These are phyloP conservation scores for Nigrospora sphaerica DNA, from an alignment of 2,329 filamentous ascomycete genomes.

Conservation along the genomic window DNA sequence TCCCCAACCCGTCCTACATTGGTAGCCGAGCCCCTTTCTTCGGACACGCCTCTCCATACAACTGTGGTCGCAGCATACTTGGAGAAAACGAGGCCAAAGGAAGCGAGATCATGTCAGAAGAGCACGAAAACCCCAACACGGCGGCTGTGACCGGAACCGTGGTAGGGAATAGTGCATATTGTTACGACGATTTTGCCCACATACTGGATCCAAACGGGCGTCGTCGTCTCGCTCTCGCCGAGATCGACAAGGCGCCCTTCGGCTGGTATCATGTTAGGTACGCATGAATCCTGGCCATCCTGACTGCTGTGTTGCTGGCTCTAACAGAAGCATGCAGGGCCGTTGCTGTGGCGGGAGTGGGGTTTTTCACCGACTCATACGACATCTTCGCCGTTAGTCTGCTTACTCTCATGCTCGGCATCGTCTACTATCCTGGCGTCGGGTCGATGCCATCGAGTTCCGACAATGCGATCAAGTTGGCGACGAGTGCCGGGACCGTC, in stretches of 20 bases:
- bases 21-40: no score
- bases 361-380: slow-evolving; percentile 85
- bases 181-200: slow-evolving; percentile 63
- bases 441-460: slow-evolving; percentile 58
- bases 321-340: slow-evolving; percentile 38
- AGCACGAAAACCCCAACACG: background rate
- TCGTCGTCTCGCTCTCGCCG: slow-evolving; percentile 68
- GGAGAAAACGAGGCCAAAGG: no score
- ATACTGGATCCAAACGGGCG: slow-evolving; percentile 70
- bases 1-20: background rate
- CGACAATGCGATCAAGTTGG: slow-evolving; percentile 79
- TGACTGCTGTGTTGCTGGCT: background rate
- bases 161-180: slow-evolving; percentile 53
- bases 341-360: slow-evolving; percentile 71
- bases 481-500: slow-evolving; percentile 77
- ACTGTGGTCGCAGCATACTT: no score
- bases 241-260: slow-evolving; percentile 76
- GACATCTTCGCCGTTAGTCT: slow-evolving; percentile 74
- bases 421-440: slow-evolving; percentile 60
- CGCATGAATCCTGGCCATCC: background rate
- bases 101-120: slow-evolving; percentile 2
- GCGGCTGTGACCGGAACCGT: slow-evolving; percentile 36
- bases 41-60: no score
- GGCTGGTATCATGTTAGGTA: slow-evolving; percentile 72
- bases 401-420: slow-evolving; percentile 67